Percentiles rank a stretch among this genome's conserved stretches.
Conservation (phyloP, 805 yeast species). For the Metschnikowia cubensis region DNA sequence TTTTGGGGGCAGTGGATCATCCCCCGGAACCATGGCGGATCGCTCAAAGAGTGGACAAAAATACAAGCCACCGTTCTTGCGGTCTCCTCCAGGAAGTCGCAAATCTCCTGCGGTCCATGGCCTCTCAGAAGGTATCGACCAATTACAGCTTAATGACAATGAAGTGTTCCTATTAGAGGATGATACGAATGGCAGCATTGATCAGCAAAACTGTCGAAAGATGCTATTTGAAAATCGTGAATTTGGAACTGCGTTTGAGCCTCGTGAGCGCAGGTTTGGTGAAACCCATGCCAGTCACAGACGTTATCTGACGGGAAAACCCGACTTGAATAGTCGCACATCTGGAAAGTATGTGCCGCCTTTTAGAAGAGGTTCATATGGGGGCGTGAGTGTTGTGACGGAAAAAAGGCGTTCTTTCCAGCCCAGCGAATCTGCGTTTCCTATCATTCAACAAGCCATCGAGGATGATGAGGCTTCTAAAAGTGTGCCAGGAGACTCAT, state of each 20-base stretch:
- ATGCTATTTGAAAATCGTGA: constrained; percentile 1
- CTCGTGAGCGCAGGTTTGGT: constrained; percentile 1
- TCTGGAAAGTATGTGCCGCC: constrained; percentile 69
- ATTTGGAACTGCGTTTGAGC: not conserved
- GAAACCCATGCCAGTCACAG: not conserved
- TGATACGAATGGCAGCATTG: constrained; percentile 19
- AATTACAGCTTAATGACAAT: constrained; percentile 29
- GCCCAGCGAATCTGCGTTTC: constrained; percentile 9
- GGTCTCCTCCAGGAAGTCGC: constrained; percentile 30
- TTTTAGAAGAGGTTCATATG: constrained; percentile 53
- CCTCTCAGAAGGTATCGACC: constrained; percentile 35
- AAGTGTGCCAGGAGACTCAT: constrained; percentile 16
- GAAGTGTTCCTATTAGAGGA: constrained; percentile 43
- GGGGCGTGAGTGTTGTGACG: constrained; percentile 10
- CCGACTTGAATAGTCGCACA: not conserved
- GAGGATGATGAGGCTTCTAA: constrained; percentile 12
- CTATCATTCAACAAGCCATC: constrained; percentile 12
- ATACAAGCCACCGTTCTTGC: constrained; percentile 40
- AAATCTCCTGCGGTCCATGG: constrained; percentile 34
- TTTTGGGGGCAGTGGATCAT: not conserved
- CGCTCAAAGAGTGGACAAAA: constrained; percentile 22
- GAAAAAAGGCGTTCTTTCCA: constrained; percentile 14
- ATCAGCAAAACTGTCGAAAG: not conserved
- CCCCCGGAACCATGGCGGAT: not conserved
- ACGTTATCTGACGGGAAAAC: constrained; percentile 7